Evolutionary conservation across 2,329 filamentous ascomycete species (phyloP), one percentile per base, ranked within the genome.

Genomic region (Clathrospora elynae): DNA sequence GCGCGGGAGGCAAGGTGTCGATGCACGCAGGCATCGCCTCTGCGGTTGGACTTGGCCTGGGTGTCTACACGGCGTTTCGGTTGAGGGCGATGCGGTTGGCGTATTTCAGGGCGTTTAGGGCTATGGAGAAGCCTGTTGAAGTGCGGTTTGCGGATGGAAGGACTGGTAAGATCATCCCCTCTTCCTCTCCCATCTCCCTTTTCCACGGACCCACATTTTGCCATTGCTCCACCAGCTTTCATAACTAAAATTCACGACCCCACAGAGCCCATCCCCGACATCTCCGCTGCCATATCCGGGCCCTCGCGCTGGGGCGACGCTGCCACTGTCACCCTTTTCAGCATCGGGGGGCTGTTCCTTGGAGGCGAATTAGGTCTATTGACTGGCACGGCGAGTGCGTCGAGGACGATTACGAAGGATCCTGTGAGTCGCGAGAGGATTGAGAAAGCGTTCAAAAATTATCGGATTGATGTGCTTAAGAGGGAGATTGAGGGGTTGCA

Each of bases 291-390:
- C 24, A 53, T 87, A 26, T 75, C 78, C 4, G 46, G 46, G 30
- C 84, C 84, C 0, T 80, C 78, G 2, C 72, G 72, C 1, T 59
- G 79, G 34, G 83, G 83, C 10, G 84, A 87, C 50, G 61, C 82
- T 18, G 78, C 81, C 3, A 81, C 84, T 0, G 86, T 84, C 58
- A 78, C 79, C 48, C 79, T 87, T 59, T 83, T 86, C 32, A 77
- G 78, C 0, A 60, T 79, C 0, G 83, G 82, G 10, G 83, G 84
- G 0, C 61, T 86, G 4, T 82, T 87, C 48, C 51, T 87, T 5
- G 83, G 83, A 6, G 84, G 84, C 6, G 84, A 87, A 68, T 67
- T 77, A 9, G 84, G 84, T 0, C 68, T 86, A 32, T 51, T 86
- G 43, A 77, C 75, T 0, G 84, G 85, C 1, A 76, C 75, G 1